Conservation (phyloP, 2,329 filamentous ascomycete genomes). For the Camillea tinctor region DNA sequence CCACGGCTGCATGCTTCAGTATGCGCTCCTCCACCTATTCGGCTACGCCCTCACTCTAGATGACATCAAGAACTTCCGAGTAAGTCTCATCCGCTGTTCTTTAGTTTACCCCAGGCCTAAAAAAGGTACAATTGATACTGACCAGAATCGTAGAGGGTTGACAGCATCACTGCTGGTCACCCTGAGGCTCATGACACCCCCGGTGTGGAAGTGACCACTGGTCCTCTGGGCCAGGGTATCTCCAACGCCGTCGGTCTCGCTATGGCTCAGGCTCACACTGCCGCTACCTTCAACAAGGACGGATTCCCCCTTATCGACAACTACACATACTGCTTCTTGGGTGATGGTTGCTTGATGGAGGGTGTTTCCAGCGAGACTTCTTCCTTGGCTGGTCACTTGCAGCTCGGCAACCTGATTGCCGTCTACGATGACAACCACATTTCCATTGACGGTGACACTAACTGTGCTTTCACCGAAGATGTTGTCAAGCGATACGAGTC, state of each 20-base stretch:
- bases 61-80: constrained; percentile 94
- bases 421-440: constrained; percentile 99
- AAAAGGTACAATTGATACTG: constrained; percentile 11
- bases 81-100: constrained; percentile 46
- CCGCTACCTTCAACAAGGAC: constrained; percentile 93
- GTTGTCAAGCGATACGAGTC: constrained; percentile 92
- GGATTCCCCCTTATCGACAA: constrained; percentile 90
- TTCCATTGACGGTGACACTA: constrained; percentile 90
- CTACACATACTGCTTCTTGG: constrained; percentile 96
- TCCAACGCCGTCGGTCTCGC: constrained; percentile 96
- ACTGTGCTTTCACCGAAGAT: constrained; percentile 95
- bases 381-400: constrained; percentile 90
- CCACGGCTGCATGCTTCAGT: constrained; percentile 99
- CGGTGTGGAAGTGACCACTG: constrained; percentile 96
- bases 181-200: constrained; percentile 96
- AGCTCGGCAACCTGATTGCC: constrained; percentile 95
- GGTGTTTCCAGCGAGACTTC: constrained; percentile 92
- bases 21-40: constrained; percentile 95
- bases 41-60: constrained; percentile 85
- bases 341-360: constrained; percentile 98
- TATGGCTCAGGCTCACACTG: constrained; percentile 91
- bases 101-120: background rate
- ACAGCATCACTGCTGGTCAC: constrained; percentile 87
- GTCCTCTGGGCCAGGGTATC: constrained; percentile 96
- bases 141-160: constrained; percentile 42